Conservation (phyloP, 2,329 filamentous ascomycete genomes). For the Dothistroma pini region DNA sequence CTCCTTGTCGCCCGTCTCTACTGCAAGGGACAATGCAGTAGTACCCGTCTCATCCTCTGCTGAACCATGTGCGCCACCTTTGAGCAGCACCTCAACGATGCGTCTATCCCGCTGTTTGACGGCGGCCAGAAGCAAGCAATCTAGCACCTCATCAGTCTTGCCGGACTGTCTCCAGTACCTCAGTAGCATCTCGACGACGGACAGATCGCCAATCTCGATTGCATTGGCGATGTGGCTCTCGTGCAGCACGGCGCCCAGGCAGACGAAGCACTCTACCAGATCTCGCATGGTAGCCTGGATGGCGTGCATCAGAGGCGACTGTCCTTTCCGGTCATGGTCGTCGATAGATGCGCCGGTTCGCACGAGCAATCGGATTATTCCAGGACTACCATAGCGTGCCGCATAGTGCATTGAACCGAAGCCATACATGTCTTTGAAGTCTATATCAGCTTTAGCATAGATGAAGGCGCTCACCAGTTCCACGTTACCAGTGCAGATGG, state of each 20-base stretch:
- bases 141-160: background rate
- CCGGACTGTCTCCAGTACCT: conserved; percentile 1
- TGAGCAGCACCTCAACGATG: conserved; percentile 7
- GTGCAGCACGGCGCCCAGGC: background rate
- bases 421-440: conserved; percentile 4
- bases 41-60: background rate
- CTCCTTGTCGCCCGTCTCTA: background rate
- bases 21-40: conserved; percentile 6
- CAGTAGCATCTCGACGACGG: conserved; percentile 1
- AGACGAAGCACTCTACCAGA: conserved; percentile 6
- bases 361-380: conserved; percentile 1
- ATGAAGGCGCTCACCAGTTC: conserved; percentile 5
- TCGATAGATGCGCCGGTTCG: conserved; percentile 4
- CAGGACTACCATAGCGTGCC: conserved; percentile 7
- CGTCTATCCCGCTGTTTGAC: conserved; percentile 4
- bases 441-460: conserved; percentile 4
- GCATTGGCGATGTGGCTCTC: background rate
- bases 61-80: conserved; percentile 1
- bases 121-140: conserved; percentile 3
- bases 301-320: conserved; percentile 4
- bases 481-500: conserved; percentile 6
- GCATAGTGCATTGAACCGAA: conserved; percentile 10
- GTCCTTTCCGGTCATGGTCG: background rate
- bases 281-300: background rate
- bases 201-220: background rate